These are phyloP conservation scores for Cryphonectria carpinicola DNA, from an alignment of 2,329 filamentous ascomycete species.

Conservation along the genomic window DNA sequence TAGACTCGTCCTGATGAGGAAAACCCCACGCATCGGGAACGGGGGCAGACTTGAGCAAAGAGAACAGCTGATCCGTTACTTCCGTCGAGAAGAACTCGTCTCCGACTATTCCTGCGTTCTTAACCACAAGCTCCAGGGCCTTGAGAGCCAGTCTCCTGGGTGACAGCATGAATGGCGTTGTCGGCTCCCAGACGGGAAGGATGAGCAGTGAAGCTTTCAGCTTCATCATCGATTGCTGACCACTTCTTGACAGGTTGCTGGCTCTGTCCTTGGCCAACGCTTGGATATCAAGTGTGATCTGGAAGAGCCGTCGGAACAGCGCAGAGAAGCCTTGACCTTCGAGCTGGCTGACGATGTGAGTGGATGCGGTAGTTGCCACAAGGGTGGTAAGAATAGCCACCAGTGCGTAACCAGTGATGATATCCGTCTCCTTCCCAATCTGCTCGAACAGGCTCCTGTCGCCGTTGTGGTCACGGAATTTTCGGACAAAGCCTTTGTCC, in stretches of 20 bases:
- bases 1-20: conserved; percentile 38
- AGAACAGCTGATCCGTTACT: conserved; percentile 54
- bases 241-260: conserved; percentile 70
- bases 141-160: conserved; percentile 68
- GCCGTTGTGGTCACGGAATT: conserved; percentile 75
- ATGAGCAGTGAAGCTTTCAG: conserved; percentile 58
- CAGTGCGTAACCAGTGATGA: conserved; percentile 65
- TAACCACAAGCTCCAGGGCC: conserved; percentile 61
- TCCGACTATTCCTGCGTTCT: conserved; percentile 53
- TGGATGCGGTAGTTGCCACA: conserved; percentile 61
- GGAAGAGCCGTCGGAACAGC: conserved; percentile 61
- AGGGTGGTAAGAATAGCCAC: conserved; percentile 67
- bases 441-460: conserved; percentile 70
- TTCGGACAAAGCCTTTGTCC: conserved; percentile 65
- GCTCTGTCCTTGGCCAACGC: conserved; percentile 66
- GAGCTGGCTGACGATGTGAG: conserved; percentile 62
- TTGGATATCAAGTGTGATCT: conserved; percentile 58
- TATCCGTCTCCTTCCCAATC: conserved; percentile 62
- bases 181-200: conserved; percentile 63
- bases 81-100: conserved; percentile 53
- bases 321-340: conserved; percentile 56
- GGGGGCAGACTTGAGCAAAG: conserved; percentile 44
- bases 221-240: conserved; percentile 57
- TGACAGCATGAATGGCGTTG: conserved; percentile 55
- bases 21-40: conserved; percentile 43